phyloP scores from a whole-genome alignment of 116 monocot species.

The Posidonia oceanica region DNA sequence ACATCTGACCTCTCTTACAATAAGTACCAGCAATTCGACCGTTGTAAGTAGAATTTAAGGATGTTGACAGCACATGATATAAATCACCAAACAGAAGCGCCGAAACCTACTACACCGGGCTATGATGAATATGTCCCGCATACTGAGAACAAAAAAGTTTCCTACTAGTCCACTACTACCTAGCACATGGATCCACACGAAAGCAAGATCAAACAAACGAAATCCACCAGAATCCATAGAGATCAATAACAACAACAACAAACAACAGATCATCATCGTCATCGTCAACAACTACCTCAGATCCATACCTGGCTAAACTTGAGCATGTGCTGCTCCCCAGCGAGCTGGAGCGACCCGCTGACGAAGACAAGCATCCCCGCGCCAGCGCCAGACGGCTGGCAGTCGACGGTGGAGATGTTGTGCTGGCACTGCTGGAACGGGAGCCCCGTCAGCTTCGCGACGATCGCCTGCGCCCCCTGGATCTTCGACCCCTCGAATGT shows the following conservation, averaged over 20 bases:
- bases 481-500: slow-evolving; percentile 54
- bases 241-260: background rate
- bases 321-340: slow-evolving; percentile 58
- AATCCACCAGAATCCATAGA: background rate
- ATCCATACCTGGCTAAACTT: slow-evolving; percentile 64
- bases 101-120: too few relatives aligned
- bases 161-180: background rate
- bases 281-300: background rate
- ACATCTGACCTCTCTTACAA: too few relatives aligned
- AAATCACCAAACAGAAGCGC: too few relatives aligned
- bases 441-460: slow-evolving; percentile 33
- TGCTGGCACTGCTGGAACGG: slow-evolving; percentile 60
- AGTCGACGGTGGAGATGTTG: slow-evolving; percentile 38
- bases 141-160: too few relatives aligned
- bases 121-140: too few relatives aligned
- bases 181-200: background rate
- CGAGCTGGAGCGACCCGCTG: slow-evolving; percentile 50
- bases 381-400: slow-evolving; percentile 52
- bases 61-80: too few relatives aligned
- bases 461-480: slow-evolving; percentile 34
- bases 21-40: too few relatives aligned
- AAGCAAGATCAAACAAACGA: background rate
- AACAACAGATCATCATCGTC: background rate
- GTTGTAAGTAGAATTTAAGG: too few relatives aligned
- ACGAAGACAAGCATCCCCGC: slow-evolving; percentile 67